phyloP scores from a whole-genome alignment of 2,329 filamentous ascomycete species.

The Lachnellula cervina region DNA sequence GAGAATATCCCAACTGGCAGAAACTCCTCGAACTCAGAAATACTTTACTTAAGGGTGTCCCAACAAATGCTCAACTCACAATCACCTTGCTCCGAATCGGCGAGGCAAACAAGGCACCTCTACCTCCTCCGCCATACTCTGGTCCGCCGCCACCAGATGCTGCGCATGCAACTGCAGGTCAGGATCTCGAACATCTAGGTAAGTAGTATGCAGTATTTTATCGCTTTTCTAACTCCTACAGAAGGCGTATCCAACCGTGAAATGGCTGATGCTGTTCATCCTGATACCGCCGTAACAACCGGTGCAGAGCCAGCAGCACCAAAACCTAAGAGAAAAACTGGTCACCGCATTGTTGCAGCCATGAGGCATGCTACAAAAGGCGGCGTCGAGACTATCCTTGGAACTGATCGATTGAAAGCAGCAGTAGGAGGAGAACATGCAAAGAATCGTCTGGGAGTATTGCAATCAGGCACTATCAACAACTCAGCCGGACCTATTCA shows the following conservation, averaged over 20 bases:
- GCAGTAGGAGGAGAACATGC: constrained; percentile 55
- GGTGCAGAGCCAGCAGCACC: constrained; percentile 7
- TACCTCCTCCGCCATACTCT: constrained; percentile 57
- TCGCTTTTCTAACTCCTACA: constrained; percentile 13
- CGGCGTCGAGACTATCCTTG: constrained; percentile 66
- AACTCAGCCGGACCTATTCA: constrained; percentile 61
- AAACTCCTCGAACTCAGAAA: constrained; percentile 70
- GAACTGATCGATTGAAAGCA: constrained; percentile 59
- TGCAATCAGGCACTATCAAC: constrained; percentile 43
- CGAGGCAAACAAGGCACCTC: constrained; percentile 72
- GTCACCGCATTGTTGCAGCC: constrained; percentile 45
- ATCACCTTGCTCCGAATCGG: constrained; percentile 77
- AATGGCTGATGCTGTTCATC: constrained; percentile 32
- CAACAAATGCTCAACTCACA: constrained; percentile 80
- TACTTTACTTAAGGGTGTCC: constrained; percentile 73
- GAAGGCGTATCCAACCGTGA: constrained; percentile 27
- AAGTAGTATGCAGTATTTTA: constrained; percentile 24
- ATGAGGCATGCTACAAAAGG: constrained; percentile 66
- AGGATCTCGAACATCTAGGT: constrained; percentile 47
- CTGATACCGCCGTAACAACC: constrained; percentile 33
- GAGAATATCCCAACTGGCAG: constrained; percentile 65
- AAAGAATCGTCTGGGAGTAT: constrained; percentile 65
- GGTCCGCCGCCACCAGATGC: constrained; percentile 34
- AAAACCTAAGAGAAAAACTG: constrained; percentile 26
- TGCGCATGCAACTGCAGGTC: constrained; percentile 38